phyloP scores from a whole-genome alignment of 495 filamentous ascomycete species.

The Penicillium lividum region DNA sequence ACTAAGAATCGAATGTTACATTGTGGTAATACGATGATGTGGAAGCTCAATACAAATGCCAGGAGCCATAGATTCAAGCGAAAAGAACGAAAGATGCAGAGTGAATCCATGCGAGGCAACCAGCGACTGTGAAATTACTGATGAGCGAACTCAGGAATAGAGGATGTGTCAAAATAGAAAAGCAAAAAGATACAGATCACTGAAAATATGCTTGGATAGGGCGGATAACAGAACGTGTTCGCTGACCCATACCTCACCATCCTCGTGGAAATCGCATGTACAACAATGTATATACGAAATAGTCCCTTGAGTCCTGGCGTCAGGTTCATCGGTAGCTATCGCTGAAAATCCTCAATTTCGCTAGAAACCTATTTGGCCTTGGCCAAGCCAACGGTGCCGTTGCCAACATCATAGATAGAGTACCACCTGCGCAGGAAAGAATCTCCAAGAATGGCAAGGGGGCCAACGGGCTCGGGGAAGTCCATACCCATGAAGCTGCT shows the following conservation, averaged over 20 bases:
- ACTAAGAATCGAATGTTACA: neutral
- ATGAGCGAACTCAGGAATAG: constrained; percentile 8
- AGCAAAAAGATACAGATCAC: constrained; percentile 6
- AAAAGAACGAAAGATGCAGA: constrained; percentile 18
- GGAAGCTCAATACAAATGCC: neutral
- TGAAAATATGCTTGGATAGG: constrained; percentile 14
- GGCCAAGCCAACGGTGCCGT: constrained; percentile 83
- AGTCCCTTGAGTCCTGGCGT: constrained; percentile 14
- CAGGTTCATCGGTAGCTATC: constrained; percentile 17
- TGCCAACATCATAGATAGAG: constrained; percentile 91
- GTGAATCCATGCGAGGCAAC: constrained; percentile 18
- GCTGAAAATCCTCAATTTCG: neutral
- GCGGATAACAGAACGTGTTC: constrained; percentile 14
- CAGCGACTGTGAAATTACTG: constrained; percentile 15
- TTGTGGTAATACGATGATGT: neutral
- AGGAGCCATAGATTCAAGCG: constrained; percentile 10
- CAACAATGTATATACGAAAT: constrained; percentile 23
- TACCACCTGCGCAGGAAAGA: constrained; percentile 97
- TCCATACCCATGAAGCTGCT: constrained; percentile 98
- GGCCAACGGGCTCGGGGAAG: constrained; percentile 87
- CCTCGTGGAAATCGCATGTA: constrained; percentile 14
- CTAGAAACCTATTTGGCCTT: constrained; percentile 63
- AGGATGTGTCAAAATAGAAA: constrained; percentile 7
- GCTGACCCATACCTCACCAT: constrained; percentile 8
- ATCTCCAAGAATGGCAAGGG: constrained; percentile 94